Evolutionary conservation across 176 grass and related monocot species (phyloP), one percentile per base, ranked within the genome.

Genomic region (Cenchrus fungigraminus): DNA sequence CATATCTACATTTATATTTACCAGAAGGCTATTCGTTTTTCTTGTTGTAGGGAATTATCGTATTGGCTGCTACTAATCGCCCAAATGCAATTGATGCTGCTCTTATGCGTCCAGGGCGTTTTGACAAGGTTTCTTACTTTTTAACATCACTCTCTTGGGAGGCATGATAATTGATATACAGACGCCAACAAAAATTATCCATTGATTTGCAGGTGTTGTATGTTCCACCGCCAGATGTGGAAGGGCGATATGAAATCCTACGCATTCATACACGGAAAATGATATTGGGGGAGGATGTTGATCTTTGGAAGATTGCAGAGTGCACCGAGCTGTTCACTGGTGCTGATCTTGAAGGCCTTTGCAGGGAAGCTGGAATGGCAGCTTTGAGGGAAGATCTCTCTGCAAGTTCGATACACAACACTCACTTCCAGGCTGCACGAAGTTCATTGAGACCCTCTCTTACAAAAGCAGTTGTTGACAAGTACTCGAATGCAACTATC

Each of bases 51-150:
- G 93, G 96, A 60, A 98, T 95, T 82, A 92, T 98, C 77, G 93
- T 94, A 67, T 89, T 95, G 84, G 89, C 91, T 84, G 87, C 96
- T 78, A 98, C 91, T 44, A 98, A 98, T 92, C 87, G 87, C 40
- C 91, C 77, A 6, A 89, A 88, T 78, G 87, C 91, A 65, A 92
- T 98, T 71, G 96, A 98, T 94, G 93, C 86, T 72, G 96, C 93
- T 88, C 89, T 98, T 87, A 67, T 95, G 55, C 93, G 86, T 14
- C 89, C 91, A 81, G 93, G 91, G 20, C 89, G 91, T 68, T 98
- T 98, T 79, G 95, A 98, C 83, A 90, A 90, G 85, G 85, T 98
- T 58, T 81, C 56, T 60, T 0, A 6, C 6, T 22, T 70, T 47
- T 84, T 10, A n/a, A 4, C 6, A 5, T 14, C 50, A n/a, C 47